Percentiles rank a stretch among this genome's conserved stretches.
phyloP scores from a whole-genome alignment of 2,329 filamentous ascomycete genomes.

The Cercospora zeina region DNA sequence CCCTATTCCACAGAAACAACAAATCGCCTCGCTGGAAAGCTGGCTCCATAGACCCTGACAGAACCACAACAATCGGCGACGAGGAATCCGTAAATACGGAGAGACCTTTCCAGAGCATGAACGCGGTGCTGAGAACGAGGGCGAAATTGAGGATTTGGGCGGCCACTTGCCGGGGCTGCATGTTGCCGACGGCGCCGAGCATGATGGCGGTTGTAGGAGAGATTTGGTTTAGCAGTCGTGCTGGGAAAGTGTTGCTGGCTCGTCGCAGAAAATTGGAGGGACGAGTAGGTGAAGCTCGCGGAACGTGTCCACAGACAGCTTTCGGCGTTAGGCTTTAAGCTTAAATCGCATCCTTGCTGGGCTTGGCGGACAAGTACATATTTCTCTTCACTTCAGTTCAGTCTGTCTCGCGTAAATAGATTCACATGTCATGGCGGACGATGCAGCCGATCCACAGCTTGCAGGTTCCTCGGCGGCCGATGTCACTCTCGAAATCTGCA shows the following conservation, averaged over 20 bases:
- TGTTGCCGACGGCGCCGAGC: constrained; percentile 63
- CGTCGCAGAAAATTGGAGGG: neutral
- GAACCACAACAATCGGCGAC: constrained; percentile 75
- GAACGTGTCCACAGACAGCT: constrained; percentile 9
- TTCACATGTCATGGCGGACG: no score
- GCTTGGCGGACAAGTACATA: constrained; percentile 9
- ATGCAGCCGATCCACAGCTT: no score
- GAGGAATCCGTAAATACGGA: constrained; percentile 69
- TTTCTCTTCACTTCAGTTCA: neutral
- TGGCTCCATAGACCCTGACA: constrained; percentile 81
- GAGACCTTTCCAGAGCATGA: constrained; percentile 90
- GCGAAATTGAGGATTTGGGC: constrained; percentile 86
- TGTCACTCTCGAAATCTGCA: no score
- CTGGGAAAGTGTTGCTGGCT: neutral
- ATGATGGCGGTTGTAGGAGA: constrained; percentile 49
- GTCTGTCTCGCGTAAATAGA: neutral
- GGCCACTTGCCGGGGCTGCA: constrained; percentile 77
- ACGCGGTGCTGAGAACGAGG: constrained; percentile 84
- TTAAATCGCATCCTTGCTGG: constrained; percentile 1
- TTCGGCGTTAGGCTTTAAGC: constrained; percentile 9
- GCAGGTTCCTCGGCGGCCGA: no score
- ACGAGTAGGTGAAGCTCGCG: neutral
- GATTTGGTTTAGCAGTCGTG: neutral
- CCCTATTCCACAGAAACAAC: constrained; percentile 73
- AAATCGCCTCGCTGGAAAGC: constrained; percentile 78